Evolutionary conservation across 2,329 filamentous ascomycete species (phyloP), one percentile per base, ranked within the genome.

Genomic region (Sporothrix globosa): DNA sequence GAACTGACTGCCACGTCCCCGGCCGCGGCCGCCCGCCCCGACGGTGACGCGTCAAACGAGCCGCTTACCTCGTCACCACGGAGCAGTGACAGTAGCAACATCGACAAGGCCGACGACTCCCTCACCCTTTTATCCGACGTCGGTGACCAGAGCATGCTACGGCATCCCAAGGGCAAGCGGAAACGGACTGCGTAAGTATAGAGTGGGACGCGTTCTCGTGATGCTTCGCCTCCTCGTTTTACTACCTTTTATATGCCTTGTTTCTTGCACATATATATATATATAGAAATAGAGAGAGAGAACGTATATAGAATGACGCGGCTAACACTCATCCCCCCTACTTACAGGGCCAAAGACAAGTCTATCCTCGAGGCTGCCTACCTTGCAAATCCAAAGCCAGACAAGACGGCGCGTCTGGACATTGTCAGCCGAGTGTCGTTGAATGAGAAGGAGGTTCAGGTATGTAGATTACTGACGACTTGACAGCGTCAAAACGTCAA

Each of bases 361-460:
- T 87, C 90, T 68, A 87, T 96, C 68, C 89, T 97, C 72, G 95
- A 97, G 80, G 86, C 91, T 48, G 93, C 95, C 71, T 97, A 97
- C 78, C 86, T 88, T 75, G 87, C 85, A 73, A 96, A 97, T 79
- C 88, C 92, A 7, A 97, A 97, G 80, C 95, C 95, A 46, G 94
- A 97, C 82, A 97, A 97, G 82, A 86, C 89, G 70, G 91, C 92
- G 80, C 92, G 95, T 82, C 86, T 92, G 61, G 90, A 90, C 71
- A 93, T 98, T 74, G 92, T 96, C 72, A 87, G 88, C 81, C 91
- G 90, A 80, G 93, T 97, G 72, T 91, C 92, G 30, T 85, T 98
- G 73, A 95, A 92, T 75, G 94, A 97, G 82, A 97, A 97, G 80
- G 94, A 97, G 83, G 93, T 97, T 50, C 95, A 97, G 89, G 95